Evolutionary conservation across 140 eudicot species (phyloP), one percentile per base, ranked within the genome.

Genomic region (Oenanthe javanica): DNA sequence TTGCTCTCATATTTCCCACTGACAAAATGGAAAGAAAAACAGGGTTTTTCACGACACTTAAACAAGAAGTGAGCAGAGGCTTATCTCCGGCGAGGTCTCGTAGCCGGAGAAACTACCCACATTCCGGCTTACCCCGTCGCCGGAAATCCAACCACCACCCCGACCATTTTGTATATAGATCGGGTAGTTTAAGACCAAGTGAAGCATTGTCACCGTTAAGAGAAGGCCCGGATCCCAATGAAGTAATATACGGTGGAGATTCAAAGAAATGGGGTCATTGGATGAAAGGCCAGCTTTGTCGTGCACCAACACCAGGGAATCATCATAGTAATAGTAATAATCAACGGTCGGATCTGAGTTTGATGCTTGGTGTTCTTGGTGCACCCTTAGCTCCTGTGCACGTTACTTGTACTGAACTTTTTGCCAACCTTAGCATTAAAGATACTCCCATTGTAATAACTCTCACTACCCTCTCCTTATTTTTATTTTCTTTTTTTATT

Each of bases 351-450:
- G 98, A 94, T 94, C 97, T 94, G 88, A 91, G 96, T 80, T 86
- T 94, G 87, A 73, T 94, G 86, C 97, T 94, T 57, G 96, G 98
- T 61, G 96, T 94, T 23, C 85, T 94, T 87, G 98, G 98, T 84
- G 97, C 98, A 50, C 98, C 97, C 81, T 90, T 94, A 21, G 93
- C 98, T 43, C 98, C 98, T 47, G 98, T 91, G 79, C 98, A 94
- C 82, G 98, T 94, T 86, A 90, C 89, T 89, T 85, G 84, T 84
- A 79, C 15, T 38, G 93, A 94, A 27, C 97, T 96, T 55, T 84
- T 91, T 64, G 96, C 98, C 59, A 91, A 94, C 67, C 93, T 94
- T 13, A 88, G 94, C 80, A 91, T 94, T 84, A 94, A 94, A 82
- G 96, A 94, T 49, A 94, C 96, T 43, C 98, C 97, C 86, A 94